A percentile compares a stretch with the other conserved stretches of the same genome.
Conservation (phyloP, 139 green algal genomes). For the Yamagishiella unicocca region DNA sequence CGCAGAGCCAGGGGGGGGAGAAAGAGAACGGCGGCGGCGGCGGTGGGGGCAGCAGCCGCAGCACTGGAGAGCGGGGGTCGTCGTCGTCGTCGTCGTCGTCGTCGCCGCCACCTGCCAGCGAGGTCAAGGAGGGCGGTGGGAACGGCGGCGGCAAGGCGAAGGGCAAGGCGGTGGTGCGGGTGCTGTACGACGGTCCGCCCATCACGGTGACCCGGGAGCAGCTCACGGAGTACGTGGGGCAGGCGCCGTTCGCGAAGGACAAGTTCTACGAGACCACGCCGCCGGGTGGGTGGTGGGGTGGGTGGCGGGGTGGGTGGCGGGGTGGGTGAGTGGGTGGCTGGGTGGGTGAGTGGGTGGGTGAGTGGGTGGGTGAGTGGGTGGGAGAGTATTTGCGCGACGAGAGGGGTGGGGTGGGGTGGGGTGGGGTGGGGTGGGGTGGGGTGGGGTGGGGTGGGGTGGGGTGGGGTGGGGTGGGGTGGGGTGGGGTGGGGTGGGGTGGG, state of each 20-base stretch:
- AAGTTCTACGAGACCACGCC: constrained; percentile 65
- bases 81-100: neutral
- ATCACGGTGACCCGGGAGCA: constrained; percentile 72
- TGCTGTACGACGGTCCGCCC: constrained; percentile 67
- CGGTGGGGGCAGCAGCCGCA: neutral
- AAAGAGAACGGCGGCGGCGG: neutral
- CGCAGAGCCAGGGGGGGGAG: neutral
- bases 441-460: neutral
- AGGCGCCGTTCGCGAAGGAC: constrained; percentile 92
- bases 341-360: neutral
- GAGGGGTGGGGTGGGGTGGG: neutral
- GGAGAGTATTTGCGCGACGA: too few species aligned
- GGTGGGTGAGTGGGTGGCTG: neutral
- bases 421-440: neutral
- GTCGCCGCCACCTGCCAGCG: neutral
- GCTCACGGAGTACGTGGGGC: constrained; percentile 92
- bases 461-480: neutral
- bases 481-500: neutral
- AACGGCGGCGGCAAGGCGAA: neutral
- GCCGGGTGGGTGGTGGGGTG: constrained; percentile 11
- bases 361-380: neutral
- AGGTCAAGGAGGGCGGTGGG: neutral
- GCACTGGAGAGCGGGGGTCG: neutral
- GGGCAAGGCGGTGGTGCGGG: constrained; percentile 2
- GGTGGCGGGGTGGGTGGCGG: neutral